phyloP scores from a whole-genome alignment of 805 yeast genomes.

The Candida maesae region DNA sequence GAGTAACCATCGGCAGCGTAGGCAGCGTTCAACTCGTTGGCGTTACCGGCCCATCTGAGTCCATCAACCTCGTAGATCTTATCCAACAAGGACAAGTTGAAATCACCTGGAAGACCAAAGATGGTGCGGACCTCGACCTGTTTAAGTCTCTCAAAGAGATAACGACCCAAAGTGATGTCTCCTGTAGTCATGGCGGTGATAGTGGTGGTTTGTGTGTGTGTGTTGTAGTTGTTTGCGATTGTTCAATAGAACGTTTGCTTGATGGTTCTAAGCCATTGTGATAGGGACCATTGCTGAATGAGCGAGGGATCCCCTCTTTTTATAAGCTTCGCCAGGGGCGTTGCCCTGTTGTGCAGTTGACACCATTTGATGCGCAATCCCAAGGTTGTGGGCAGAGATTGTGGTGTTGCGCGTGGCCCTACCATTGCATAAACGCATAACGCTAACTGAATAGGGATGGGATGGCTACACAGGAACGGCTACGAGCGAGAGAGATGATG shows the following conservation, averaged over 20 bases:
- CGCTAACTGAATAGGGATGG: conserved; percentile 10
- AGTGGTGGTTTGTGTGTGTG: conserved; percentile 9
- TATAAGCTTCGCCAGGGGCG: not conserved
- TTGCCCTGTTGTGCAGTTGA: conserved; percentile 2
- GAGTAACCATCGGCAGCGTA: conserved; percentile 89
- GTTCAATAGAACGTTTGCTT: conserved; percentile 2
- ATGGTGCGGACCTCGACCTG: conserved; percentile 69
- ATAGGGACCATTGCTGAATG: not conserved
- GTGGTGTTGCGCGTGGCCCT: conserved; percentile 9
- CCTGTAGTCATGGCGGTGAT: conserved; percentile 11
- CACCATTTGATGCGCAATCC: conserved; percentile 20
- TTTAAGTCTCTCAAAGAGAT: conserved; percentile 71
- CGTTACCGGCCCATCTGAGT: conserved; percentile 86
- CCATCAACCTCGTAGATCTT: conserved; percentile 72
- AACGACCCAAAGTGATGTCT: conserved; percentile 66
- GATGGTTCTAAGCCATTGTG: not conserved
- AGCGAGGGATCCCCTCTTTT: not conserved
- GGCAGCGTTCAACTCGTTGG: conserved; percentile 86
- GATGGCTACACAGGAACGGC: too few species aligned
- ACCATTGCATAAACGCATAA: conserved; percentile 20
- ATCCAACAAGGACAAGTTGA: conserved; percentile 68
- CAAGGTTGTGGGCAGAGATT: not conserved
- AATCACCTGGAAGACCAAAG: conserved; percentile 82
- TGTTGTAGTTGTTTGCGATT: not conserved
- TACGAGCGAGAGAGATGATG: not conserved